Conservation (phyloP, 192 early-diverging fungal genomes). For the Coemansia sp. region DNA sequence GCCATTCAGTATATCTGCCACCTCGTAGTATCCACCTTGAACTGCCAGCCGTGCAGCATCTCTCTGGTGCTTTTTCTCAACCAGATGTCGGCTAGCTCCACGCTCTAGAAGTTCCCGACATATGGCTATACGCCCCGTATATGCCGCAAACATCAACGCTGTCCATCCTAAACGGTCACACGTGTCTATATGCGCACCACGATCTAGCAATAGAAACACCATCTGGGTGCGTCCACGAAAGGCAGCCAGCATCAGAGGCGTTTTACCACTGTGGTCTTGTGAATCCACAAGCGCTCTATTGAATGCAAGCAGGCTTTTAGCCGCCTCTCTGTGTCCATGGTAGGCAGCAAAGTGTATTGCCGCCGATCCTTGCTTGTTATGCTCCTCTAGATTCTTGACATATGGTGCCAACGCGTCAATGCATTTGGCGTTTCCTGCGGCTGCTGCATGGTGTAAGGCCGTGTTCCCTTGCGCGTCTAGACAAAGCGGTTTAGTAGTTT, state of each 20-base stretch:
- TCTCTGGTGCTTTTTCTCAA: conserved; percentile 9
- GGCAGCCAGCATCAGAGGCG: conserved; percentile 46
- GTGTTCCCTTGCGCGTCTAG: conserved; percentile 41
- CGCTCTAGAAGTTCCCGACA: conserved; percentile 45
- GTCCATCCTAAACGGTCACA: conserved; percentile 45
- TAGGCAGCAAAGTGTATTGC: conserved; percentile 42
- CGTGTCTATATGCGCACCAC: conserved; percentile 17
- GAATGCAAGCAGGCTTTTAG: conserved; percentile 5
- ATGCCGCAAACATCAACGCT: conserved; percentile 47
- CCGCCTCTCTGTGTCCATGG: conserved; percentile 22
- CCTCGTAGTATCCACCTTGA: conserved; percentile 44
- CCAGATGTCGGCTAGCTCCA: conserved; percentile 5
- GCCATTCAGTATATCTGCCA: conserved; percentile 41
- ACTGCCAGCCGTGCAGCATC: conserved; percentile 30
- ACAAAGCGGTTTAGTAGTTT: neutral
- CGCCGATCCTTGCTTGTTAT: conserved; percentile 36
- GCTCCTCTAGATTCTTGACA: neutral
- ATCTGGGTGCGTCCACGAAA: conserved; percentile 41
- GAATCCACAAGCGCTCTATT: neutral
- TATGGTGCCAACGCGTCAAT: conserved; percentile 12
- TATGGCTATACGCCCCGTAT: conserved; percentile 44
- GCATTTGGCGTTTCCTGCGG: conserved; percentile 16
- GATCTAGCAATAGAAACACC: conserved; percentile 15
- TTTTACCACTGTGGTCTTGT: conserved; percentile 34
- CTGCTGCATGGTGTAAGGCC: conserved; percentile 35